Conservation (phyloP, 208 protist species). For the Lotmaria passim region DNA sequence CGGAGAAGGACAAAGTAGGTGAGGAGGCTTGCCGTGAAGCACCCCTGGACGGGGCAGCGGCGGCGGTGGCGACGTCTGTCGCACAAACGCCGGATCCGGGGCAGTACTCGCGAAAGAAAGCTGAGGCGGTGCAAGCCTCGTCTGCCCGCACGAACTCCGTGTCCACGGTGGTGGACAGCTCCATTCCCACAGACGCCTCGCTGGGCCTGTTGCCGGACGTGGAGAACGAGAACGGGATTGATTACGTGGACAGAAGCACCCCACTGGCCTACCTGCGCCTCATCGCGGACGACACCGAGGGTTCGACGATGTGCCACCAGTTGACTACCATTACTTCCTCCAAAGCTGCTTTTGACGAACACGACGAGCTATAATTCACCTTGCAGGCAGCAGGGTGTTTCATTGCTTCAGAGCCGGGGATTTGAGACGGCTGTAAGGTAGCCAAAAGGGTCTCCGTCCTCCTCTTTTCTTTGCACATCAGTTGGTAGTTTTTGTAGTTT, state of each 20-base stretch:
- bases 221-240: not conserved
- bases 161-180: conserved; percentile 21
- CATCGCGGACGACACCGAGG: conserved; percentile 13
- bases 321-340: conserved; percentile 1
- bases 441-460: no score
- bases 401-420: no score
- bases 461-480: conserved; percentile 1
- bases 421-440: no score
- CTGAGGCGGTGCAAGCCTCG: not conserved
- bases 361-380: not conserved
- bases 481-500: no score
- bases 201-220: not conserved
- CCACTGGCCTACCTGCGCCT: conserved; percentile 23
- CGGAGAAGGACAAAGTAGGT: no score
- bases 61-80: no score
- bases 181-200: not conserved
- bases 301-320: conserved; percentile 8
- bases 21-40: not conserved
- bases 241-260: not conserved
- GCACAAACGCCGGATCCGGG: not conserved
- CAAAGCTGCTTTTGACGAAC: not conserved
- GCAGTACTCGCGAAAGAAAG: not conserved
- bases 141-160: conserved; percentile 2
- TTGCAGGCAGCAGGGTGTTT: not conserved
- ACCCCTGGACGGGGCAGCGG: not conserved